Conservation (phyloP, 2,329 filamentous ascomycete genomes). For the Verticillium isaacii region DNA sequence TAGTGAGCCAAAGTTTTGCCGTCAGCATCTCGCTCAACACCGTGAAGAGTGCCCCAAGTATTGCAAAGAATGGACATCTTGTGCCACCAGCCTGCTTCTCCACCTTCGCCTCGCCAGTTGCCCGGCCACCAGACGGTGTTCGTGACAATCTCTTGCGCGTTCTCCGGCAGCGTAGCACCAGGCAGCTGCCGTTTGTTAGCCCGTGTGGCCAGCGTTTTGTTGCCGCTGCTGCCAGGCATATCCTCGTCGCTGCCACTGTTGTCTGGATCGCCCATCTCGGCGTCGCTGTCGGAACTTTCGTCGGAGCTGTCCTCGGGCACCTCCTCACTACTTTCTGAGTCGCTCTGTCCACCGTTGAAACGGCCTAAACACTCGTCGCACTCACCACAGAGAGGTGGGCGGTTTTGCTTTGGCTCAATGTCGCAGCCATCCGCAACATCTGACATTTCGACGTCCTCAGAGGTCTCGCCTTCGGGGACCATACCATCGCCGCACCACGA, state of each 20-base stretch:
- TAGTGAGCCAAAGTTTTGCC: neutral
- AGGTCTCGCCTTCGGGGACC: neutral
- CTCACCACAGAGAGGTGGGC: neutral
- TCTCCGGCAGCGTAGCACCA: neutral
- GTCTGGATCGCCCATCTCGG: neutral
- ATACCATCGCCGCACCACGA: constrained; percentile 1
- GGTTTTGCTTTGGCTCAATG: neutral
- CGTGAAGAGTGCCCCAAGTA: neutral
- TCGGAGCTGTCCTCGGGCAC: neutral
- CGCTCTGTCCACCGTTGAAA: neutral
- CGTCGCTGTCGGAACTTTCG: neutral
- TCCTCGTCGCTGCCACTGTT: neutral
- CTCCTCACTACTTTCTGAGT: neutral
- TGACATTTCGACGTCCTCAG: neutral
- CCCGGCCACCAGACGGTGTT: neutral
- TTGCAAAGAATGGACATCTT: neutral
- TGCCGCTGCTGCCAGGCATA: neutral
- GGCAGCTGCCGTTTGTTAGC: neutral
- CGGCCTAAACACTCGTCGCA: neutral
- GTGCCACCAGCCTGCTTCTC: neutral
- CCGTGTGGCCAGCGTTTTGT: neutral
- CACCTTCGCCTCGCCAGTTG: neutral
- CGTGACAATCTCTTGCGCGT: neutral
- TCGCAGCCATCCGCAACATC: neutral
- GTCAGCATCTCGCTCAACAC: neutral